A percentile compares a stretch with the other conserved stretches of the same genome.
Conservation (phyloP, 441 rosid genomes). For the Adansonia rubrostipa region DNA sequence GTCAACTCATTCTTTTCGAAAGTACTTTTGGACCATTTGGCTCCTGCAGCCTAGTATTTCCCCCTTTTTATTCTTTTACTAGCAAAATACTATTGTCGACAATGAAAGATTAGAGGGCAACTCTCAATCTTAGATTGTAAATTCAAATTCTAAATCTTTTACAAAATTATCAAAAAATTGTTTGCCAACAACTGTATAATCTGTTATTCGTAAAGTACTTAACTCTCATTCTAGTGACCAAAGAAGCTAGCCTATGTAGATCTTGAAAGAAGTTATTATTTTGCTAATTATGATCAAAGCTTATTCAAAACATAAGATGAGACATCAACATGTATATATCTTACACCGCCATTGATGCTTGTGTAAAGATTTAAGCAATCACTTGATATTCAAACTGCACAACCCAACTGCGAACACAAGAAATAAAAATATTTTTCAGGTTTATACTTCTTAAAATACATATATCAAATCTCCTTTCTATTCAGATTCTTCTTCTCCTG, state of each 20-base stretch:
- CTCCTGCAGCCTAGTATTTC: neutral
- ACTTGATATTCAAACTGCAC: neutral
- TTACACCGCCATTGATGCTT: neutral
- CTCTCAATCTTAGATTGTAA: neutral
- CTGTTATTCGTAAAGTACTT: too few species aligned
- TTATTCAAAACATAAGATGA: neutral
- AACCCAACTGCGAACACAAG: neutral
- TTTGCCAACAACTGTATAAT: too few species aligned
- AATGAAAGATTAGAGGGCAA: neutral
- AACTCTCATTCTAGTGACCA: too few species aligned
- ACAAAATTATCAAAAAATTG: too few species aligned
- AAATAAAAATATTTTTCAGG: neutral
- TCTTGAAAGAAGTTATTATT: neutral
- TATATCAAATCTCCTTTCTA: neutral
- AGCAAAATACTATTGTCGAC: neutral
- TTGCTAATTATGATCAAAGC: neutral
- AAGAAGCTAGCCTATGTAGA: too few species aligned
- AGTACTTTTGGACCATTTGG: slow-evolving; percentile 11
- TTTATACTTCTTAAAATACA: neutral
- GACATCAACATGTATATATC: neutral
- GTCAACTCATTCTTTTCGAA: neutral
- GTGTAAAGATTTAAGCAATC: neutral
- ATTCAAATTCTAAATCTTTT: too few species aligned
- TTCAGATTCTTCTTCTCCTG: slow-evolving; percentile 16
- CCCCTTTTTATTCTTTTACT: slow-evolving; percentile 19